Evolutionary conservation across 2,329 filamentous ascomycete genomes (phyloP).

Genomic region (Ceratocystis cubensis): DNA sequence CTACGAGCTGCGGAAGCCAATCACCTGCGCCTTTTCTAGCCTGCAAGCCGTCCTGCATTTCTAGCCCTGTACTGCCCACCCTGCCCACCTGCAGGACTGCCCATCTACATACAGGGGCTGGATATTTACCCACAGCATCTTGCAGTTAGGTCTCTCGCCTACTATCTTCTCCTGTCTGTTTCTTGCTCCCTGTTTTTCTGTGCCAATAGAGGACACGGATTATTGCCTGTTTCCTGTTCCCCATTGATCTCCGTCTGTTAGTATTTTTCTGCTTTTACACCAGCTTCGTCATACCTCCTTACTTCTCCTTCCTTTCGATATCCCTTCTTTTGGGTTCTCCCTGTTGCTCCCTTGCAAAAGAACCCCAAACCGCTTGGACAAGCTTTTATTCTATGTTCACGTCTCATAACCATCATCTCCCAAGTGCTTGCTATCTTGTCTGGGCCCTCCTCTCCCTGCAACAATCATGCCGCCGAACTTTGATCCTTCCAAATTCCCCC

Average conservation of each 20-base stretch:
- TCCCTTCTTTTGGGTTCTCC: neutral
- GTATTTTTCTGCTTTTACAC: neutral
- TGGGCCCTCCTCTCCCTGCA: neutral
- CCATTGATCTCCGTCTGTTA: neutral
- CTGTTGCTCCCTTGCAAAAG: neutral
- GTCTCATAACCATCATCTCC: neutral
- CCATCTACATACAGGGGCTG: neutral
- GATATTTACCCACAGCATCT: neutral
- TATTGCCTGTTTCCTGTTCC: neutral
- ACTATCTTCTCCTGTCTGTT: neutral
- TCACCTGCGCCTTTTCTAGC: neutral
- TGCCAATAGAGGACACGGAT: neutral
- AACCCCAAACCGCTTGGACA: neutral
- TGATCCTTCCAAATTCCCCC: slow-evolving; percentile 42
- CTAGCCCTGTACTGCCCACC: neutral
- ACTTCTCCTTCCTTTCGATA: neutral
- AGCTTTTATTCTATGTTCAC: neutral
- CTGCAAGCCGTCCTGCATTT: neutral
- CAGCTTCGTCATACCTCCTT: neutral
- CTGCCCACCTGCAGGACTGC: neutral
- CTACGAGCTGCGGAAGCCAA: neutral
- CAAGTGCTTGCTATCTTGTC: neutral
- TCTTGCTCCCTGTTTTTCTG: neutral
- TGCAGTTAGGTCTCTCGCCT: neutral
- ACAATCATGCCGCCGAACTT: slow-evolving; percentile 28